Base-by-base conservation (phyloP, 2,329 filamentous ascomycete genomes). In the Gyromitra esculenta region DNA sequence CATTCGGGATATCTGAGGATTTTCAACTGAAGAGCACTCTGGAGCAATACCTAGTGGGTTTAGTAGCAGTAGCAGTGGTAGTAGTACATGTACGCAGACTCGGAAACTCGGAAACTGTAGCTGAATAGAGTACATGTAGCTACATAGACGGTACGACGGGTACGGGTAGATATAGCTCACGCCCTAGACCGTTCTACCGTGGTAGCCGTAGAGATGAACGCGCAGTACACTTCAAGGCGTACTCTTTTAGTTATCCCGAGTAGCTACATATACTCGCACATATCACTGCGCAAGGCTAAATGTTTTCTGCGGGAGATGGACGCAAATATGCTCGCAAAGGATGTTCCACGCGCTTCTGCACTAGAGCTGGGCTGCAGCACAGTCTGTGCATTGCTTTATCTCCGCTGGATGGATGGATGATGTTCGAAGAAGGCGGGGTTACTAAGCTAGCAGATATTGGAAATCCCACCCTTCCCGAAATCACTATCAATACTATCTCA, bases 391-490 rank as follows among this genome's bases (percentile, higher is more conserved):
- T 8, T 31, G 48, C 21, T 25, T 54, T 65, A 54, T 37, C 57
- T 72, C 25, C 57, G 25, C 57, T 25, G 56, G 25, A 25, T 21
- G 70, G 25, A 45, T 25, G 56, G 25, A 25, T 15, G 70, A 31
- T 21, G 70, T 43, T 59, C 31, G 41, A 25, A 54, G 57, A 48
- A 65, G 69, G 59, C 39, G 62, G 70, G 62, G 70, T 73, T 54
- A 48, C 43, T 37, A 48, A 25, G 67, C 57, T 62, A 62, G 41
- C 18, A 62, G 41, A 43, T 39, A 70, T 43, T 2, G 31, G 35
- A 65, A 65, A 48, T 62, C 31, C 59, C 35, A 56, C 41, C 45
- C 54, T 48, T 69, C 50, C 37, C 35, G 25, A 60, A 31, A 31
- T 48, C 39, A 52, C 18, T 31, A 31, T 31, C 25, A 21, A 57